phyloP scores from a whole-genome alignment of 495 filamentous ascomycete species.

The Mycothermus thermophilus region DNA sequence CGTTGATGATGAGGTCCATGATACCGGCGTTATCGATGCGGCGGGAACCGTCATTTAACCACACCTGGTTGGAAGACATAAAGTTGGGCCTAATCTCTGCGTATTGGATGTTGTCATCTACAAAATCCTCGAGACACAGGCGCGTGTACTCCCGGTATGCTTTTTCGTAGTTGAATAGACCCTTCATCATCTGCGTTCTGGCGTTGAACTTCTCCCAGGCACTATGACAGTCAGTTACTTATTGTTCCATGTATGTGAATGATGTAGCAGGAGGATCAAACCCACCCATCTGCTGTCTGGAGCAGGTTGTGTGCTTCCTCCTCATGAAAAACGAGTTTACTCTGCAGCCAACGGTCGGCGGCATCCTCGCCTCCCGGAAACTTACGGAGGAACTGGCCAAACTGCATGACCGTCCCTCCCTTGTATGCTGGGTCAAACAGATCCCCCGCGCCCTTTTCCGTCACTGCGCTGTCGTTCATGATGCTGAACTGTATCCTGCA shows the following conservation, averaged over 20 bases:
- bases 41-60: constrained; percentile 27
- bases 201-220: constrained; percentile 43
- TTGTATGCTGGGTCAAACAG: too few relatives aligned
- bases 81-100: constrained; percentile 46
- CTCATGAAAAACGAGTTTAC: constrained; percentile 37
- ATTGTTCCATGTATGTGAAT: too few relatives aligned
- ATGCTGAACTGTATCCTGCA: constrained; percentile 40
- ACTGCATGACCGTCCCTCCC: constrained; percentile 22
- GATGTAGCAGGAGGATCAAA: too few relatives aligned
- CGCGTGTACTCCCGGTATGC: constrained; percentile 36
- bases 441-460: constrained; percentile 5
- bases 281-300: constrained; percentile 27
- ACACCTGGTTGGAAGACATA: constrained; percentile 39
- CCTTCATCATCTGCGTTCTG: constrained; percentile 46
- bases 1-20: constrained; percentile 37
- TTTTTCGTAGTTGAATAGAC: constrained; percentile 41
- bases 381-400: constrained; percentile 19
- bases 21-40: constrained; percentile 34
- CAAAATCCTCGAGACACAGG: constrained; percentile 35
- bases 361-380: constrained; percentile 11
- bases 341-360: constrained; percentile 29
- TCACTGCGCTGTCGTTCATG: constrained; percentile 15
- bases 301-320: constrained; percentile 29
- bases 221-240: too few relatives aligned
- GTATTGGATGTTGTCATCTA: constrained; percentile 41